Base-by-base conservation (phyloP, 2,329 filamentous ascomycete genomes). In the Pyricularia sp. region DNA sequence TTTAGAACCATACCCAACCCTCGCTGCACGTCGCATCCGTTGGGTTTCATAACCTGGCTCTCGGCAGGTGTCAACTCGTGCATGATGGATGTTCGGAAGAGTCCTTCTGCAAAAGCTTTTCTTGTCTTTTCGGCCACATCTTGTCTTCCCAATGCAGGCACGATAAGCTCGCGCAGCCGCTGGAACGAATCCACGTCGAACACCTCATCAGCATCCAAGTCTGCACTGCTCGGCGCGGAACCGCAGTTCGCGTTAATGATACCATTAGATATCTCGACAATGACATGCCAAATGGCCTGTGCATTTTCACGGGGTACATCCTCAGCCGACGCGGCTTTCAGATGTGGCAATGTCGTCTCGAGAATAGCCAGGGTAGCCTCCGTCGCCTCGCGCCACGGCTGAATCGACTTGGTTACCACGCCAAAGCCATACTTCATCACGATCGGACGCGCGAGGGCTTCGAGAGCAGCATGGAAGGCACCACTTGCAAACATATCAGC, bases 41-140 rank as follows among this genome's bases (percentile, higher is more conserved):
- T 28, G 6, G 26, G 26, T 12, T 63, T 26, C 14, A 63, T 63
- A 9, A 63, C 59, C n/a, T 55, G n/a, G 25, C 59, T 64, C 72
- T 93, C 88, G 0, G 79, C 77, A 0, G 82, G 81, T 0, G 83
- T 79, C 0, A 88, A 86, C 0, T 84, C 78, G 76, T 97, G 93
- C 67, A 97, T 88, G 69, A 97, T 87, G 1, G 93, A 97, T 33
- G 88, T 92, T 64, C 85, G 84, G 80, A 98, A 97, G 1, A 99
- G 84, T 28, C 88, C 90, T 72, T 90, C 86, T 0, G 90, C 87
- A 74, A 94, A 97, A 0, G 85, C 80, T 68, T 85, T 85, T 59
- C 93, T 87, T 3, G 90, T 87, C 71, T 82, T 81, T 71, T 94
- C 89, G 0, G 88, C 83, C 7, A 97, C 85, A 2, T 81, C 79